Evolutionary conservation across 352 stramenopile species (phyloP), one percentile per base, ranked within the genome.

Genomic region (Blastocystis sp.): DNA sequence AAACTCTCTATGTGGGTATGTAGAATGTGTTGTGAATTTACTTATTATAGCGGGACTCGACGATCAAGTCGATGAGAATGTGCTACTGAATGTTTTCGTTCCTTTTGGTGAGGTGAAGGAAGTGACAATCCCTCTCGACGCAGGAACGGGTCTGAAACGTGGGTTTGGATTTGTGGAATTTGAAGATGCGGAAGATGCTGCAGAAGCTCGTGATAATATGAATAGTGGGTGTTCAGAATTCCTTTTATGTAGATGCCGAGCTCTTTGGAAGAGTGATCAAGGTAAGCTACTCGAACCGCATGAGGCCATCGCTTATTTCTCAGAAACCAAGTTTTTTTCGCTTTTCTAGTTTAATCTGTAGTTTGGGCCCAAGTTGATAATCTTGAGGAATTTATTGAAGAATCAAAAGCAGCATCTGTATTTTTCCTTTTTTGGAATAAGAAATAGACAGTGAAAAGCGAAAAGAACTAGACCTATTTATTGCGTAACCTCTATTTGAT

Each of bases 161-260:
- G 78, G 78, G 4, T 89, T 89, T 65, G 78, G 78, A 39, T 89
- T 89, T 55, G 78, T 89, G 4, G 78, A 89, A 43, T 89, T 79
- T 53, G 78, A 89, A 53, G 78, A 89, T 39, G 66, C 66, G 47
- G 78, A 89, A 34, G 78, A 89, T 89, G 78, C 78, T 34, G 66
- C 63, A 6, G 78, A 89, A 53, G 78, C 78, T 30, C 66, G 63
- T 55, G 78, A 79, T 26, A 89, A 89, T 55, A 89, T 89, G 78
- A 76, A 89, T 24, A 85, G 73, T 85, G 43, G 18, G 8, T 5
- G 1, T 3, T 20, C 18, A 5, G 50, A 1, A 24, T 64, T 11
- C 2, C 9, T 68, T 50, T 3, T 2, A 26, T 55, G 1, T 85
- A 85, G 66, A 89, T 43, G 78, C 78, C 24, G 78, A 89, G 26